Evolutionary conservation across 257 asterid species (phyloP), one percentile per base, ranked within the genome.

Genomic region (Plantago elongata): DNA sequence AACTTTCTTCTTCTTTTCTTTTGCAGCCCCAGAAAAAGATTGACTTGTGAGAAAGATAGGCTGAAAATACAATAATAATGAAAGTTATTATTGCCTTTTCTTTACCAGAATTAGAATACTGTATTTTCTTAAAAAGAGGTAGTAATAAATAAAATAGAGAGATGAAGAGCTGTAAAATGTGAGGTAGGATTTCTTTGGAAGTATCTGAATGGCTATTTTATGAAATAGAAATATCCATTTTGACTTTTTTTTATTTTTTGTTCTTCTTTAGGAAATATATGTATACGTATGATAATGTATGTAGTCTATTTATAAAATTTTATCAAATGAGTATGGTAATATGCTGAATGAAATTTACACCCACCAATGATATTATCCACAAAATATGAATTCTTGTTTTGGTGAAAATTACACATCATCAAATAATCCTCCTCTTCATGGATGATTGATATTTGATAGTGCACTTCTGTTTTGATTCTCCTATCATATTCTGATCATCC

Each of bases 171-270:
- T 72, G 57, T 66, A 76, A 54, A 67, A 54, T 67, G 67, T 60
- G 72, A 49, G 40, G 40, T 6, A 34, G 4, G 40, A 34, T 34
- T 0, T 4, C 40, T 34, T 34, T 62, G 58, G 62, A 75, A 65
- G 69, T 62, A 57, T 63, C 74, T 51, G 69, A 68, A 72, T 72
- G 73, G 69, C 66, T 70, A 69, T 66, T 61, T 66, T 69, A 54
- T 73, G 71, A 62, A 54, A 67, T 77, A 37, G 54, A 63, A 67
- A 3, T 29, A 40, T 34, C 65, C 62, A 56, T 67, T 62, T 42
- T 45, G 60, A 13, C 46, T 54, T 54, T 63, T 68, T 51, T n/a
- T 37, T 69, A 2, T 45, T 16, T 34, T 6, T 6, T 34, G 8
- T 34, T 61, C 46, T 57, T 55, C 65, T 15, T 27, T 50, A 45